Base-by-base conservation (phyloP, 129 eudicot species). In the Silybum marianum region DNA sequence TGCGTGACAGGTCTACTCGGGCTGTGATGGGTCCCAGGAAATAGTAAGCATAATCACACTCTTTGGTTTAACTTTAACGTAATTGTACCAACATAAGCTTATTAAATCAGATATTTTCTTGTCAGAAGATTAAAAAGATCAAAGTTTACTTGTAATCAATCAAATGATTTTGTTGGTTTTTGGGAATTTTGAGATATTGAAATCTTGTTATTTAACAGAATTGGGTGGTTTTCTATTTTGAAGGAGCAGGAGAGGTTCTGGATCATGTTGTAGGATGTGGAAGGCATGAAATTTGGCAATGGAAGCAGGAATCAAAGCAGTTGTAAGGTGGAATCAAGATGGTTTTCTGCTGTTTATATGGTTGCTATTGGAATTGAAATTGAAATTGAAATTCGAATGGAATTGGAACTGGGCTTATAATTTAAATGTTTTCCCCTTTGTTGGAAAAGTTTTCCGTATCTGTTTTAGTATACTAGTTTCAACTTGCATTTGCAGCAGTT, bases 1-100 rank as follows among this genome's bases (percentile, higher is more conserved):
- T 26, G 0, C 88, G 60, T 87, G 76, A 30, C 97, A 95, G 98
- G 91, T 77, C 87, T 14, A 65, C 82, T 39, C 90, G 88, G 38
- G 84, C 86, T 81, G 79, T 86, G 51, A 69, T 80, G 62, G 84
- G 84, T 72, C 75, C 95, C 70, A 89, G 97, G 88, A 90, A 97
- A 94, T 94, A 92, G 98, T 90, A 86, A 91, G 95, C 89, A 21
- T 71, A 36, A 51, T 83, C 22, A 13, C 22, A 13, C 46, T 2
- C 6, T 10, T 75, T 58, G 25, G 46, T 28, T 82, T 46, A 28
- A 28, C 30, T n/a, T 44, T 18, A 46, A 28, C 12, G 69, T 46
- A 70, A 40, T 40, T 39, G 44, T 21, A 22, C 28, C 26, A 9
- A 63, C 26, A 22, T 7, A 63, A 2, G 28, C 0, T 21, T 63